Evolutionary conservation across 2,329 filamentous ascomycete genomes (phyloP).

Genomic region (Penicillium oxalicum): DNA sequence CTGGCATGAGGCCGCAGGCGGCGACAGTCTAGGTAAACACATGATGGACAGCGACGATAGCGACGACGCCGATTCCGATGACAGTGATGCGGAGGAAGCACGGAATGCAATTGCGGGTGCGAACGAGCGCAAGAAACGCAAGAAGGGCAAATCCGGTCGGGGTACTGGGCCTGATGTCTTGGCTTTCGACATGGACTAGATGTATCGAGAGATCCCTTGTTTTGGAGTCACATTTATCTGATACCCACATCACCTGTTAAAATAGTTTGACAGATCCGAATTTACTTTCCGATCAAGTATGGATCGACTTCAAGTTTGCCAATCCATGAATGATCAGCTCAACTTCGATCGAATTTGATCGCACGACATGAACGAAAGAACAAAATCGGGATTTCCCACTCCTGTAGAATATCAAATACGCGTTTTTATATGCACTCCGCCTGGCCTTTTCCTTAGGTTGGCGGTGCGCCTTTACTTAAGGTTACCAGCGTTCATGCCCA

Average conservation of each 20-base stretch:
- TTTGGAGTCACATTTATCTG: slow-evolving; percentile 12
- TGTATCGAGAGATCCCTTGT: slow-evolving; percentile 12
- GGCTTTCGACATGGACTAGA: slow-evolving; percentile 40
- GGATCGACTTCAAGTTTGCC: no score
- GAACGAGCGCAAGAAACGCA: slow-evolving; percentile 45
- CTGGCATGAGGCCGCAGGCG: slow-evolving; percentile 65
- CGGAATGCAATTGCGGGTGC: slow-evolving; percentile 32
- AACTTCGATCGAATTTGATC: no score
- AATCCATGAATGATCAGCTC: no score
- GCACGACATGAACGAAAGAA: no score
- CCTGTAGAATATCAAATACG: no score
- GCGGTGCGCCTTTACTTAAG: no score
- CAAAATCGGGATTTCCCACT: no score
- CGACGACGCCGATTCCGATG: slow-evolving; percentile 37
- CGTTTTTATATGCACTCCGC: no score
- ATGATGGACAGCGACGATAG: slow-evolving; percentile 41
- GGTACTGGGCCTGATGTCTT: slow-evolving; percentile 36
- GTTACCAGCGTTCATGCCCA: no score
- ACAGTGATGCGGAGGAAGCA: slow-evolving; percentile 44
- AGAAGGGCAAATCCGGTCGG: slow-evolving; percentile 40
- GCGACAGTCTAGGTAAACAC: slow-evolving; percentile 37
- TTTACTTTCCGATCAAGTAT: background rate
- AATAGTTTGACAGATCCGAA: background rate
- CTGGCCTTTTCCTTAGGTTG: no score
- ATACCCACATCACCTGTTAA: slow-evolving; percentile 19